These are phyloP conservation scores for Calonectria ilicicola DNA, from an alignment of 2,329 filamentous ascomycete species.

Conservation along the genomic window DNA sequence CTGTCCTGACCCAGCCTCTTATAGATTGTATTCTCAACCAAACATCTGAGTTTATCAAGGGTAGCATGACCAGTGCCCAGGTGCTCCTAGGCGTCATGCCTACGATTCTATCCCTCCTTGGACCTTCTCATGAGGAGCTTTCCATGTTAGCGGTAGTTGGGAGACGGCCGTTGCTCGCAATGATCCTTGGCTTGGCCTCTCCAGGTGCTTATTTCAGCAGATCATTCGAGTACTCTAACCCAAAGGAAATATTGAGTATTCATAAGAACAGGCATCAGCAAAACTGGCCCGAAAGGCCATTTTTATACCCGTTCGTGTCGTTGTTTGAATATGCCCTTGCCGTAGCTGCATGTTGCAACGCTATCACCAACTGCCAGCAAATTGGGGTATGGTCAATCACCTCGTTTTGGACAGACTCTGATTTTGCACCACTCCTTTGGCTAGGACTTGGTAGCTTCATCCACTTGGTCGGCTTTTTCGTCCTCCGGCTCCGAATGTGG, in stretches of 20 bases:
- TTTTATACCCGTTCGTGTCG: too few species aligned
- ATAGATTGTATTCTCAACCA: constrained; percentile 11
- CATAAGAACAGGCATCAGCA: too few species aligned
- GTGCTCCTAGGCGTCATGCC: constrained; percentile 20
- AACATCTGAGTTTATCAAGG: constrained; percentile 12
- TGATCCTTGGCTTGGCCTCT: background rate
- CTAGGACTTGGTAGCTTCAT: too few species aligned
- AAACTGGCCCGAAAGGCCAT: too few species aligned
- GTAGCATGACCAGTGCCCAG: constrained; percentile 12
- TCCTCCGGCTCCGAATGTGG: too few species aligned
- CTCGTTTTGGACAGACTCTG: too few species aligned
- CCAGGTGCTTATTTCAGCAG: constrained; percentile 17
- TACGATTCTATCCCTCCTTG: constrained; percentile 10
- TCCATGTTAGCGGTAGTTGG: constrained; percentile 5
- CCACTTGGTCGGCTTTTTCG: too few species aligned
- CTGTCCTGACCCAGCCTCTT: constrained; percentile 13
- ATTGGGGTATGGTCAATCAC: too few species aligned
- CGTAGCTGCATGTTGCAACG: too few species aligned
- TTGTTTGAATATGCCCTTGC: too few species aligned
- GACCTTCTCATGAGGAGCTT: constrained; percentile 1
- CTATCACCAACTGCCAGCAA: too few species aligned
- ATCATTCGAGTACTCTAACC: constrained; percentile 4
- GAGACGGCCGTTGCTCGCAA: constrained; percentile 2
- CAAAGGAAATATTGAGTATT: background rate
- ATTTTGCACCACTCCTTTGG: too few species aligned